Percentiles rank a stretch among this genome's conserved stretches.
These are phyloP conservation scores for Kwoniella heveanensis DNA, from an alignment of 768 basidiomycete species.

Conservation along the genomic window DNA sequence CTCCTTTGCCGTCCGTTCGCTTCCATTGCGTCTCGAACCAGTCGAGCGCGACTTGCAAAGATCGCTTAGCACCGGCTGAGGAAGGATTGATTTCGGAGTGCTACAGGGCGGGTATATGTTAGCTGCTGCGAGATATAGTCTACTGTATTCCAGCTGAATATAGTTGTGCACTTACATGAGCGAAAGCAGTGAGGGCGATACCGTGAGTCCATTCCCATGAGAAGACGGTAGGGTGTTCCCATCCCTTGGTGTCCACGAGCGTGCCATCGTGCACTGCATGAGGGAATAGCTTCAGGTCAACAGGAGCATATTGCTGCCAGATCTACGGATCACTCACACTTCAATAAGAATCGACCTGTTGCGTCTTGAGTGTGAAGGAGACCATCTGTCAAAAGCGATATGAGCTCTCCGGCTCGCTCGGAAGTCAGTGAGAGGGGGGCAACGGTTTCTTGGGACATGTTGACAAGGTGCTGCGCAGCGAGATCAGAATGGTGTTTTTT, in stretches of 20 bases:
- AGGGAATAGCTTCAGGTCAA: no score
- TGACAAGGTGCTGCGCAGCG: neutral
- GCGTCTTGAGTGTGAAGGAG: constrained; percentile 63
- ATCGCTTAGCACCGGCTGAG: constrained; percentile 34
- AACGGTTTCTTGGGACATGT: constrained; percentile 17
- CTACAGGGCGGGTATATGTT: constrained; percentile 26
- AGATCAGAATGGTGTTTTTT: neutral
- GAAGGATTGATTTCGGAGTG: constrained; percentile 41
- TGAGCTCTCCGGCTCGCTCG: constrained; percentile 42
- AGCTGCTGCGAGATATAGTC: no score
- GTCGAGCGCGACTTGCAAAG: constrained; percentile 58
- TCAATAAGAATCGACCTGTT: constrained; percentile 62
- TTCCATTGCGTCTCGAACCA: constrained; percentile 63
- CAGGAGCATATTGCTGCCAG: no score
- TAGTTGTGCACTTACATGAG: constrained; percentile 31
- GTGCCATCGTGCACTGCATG: constrained; percentile 60
- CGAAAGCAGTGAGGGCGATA: constrained; percentile 47
- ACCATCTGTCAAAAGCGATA: constrained; percentile 50
- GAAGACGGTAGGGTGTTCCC: constrained; percentile 55
- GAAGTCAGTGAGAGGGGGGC: constrained; percentile 22
- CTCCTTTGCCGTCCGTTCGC: constrained; percentile 57
- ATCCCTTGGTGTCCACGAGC: constrained; percentile 64
- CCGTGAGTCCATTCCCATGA: constrained; percentile 62
- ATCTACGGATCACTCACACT: constrained; percentile 47
- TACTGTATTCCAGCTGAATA: neutral